Base-by-base conservation (phyloP, 805 yeast genomes). In the Starmerella geochares region DNA sequence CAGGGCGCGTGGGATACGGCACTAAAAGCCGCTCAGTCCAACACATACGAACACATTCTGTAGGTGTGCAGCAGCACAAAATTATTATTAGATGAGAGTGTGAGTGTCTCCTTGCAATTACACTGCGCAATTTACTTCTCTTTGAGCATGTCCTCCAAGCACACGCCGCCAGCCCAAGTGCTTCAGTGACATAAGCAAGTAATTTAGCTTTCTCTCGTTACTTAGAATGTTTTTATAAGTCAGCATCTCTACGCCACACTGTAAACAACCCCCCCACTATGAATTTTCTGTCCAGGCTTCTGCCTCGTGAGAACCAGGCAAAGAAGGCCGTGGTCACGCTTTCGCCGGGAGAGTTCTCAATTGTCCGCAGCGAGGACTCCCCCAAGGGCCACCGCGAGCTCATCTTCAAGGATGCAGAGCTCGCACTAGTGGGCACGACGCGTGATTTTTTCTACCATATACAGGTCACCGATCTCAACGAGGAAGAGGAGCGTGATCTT, bases 311-410 rank as follows among this genome's bases (percentile, higher is more conserved):
- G 6, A 38, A 48, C 29, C 55, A 38, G 48, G 47, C 49, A 54
- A 49, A 19, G 35, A 50, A 58, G 81, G 80, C 59, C 82, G 79
- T 86, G 28, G 77, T 79, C 9, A 72, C 76, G 59, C 72, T 92
- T 44, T 86, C 95, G 2, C 75, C 82, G 0, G 97, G 96, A 3
- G 81, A 80, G 66, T 72, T 90, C 42, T 83, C 73, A 61, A 71
- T 90, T 40, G 74, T 83, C 16, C 71, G 97, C 44, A 73, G 84
- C 1, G 83, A 84, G 5, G 74, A 72, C 20, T 84, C 95, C 2
- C 96, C 96, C 11, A 86, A 86, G 63, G 88, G 95, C 8, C 87
- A 80, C 23, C 71, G 79, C 31, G 96, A 92, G 65, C 66, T 69
- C 55, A 63, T 71, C 19, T 88, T 79, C 65, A 81, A 78, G 52